Base-by-base conservation (phyloP, 345 rosid species). In the Firmiana major region DNA sequence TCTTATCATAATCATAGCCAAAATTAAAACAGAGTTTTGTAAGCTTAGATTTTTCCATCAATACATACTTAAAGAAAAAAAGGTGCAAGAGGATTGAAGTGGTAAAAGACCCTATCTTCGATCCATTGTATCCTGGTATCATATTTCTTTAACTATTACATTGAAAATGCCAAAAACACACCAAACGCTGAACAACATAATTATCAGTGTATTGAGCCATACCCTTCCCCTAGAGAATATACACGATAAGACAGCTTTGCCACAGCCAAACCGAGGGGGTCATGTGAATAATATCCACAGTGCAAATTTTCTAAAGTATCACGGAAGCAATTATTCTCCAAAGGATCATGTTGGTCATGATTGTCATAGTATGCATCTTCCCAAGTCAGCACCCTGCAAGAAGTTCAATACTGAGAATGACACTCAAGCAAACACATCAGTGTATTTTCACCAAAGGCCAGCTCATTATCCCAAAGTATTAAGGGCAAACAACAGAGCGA, bases 171-270 rank as follows among this genome's bases (percentile, higher is more conserved):
- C 40, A 43, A 48, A 78, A 48, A 71, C 26, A 81, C 43, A 40
- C n/a, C 11, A 55, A 70, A 19, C 6, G 72, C 8, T 62, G 43
- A 40, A 76, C 19, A 71, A 78, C 40, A 57, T 42, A 42, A 40
- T 54, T 54, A 72, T 73, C 19, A 78, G 69, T 8, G 64, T 60
- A 81, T 63, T 59, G 66, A 73, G 75, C 1, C 87, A 73, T 90
- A 94, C 98, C 98, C 97, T 85, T 94, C 94, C 78, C 98, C 98
- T 15, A 93, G 87, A 77, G 97, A 87, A 87, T 90, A 93, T 22
- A 84, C 95, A 63, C 89, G 92, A 84, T 87, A 91, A 54, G 95
- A 89, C 98, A 94, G 91, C 88, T 91, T 91, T 54, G 97, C 94
- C 85, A 94, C 82, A 59, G 97, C 95, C 72, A 93, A 87, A 34